A percentile compares a stretch with the other conserved stretches of the same genome.
phyloP scores from a whole-genome alignment of 2,329 filamentous ascomycete genomes.

The Echinosphaeria canescens region DNA sequence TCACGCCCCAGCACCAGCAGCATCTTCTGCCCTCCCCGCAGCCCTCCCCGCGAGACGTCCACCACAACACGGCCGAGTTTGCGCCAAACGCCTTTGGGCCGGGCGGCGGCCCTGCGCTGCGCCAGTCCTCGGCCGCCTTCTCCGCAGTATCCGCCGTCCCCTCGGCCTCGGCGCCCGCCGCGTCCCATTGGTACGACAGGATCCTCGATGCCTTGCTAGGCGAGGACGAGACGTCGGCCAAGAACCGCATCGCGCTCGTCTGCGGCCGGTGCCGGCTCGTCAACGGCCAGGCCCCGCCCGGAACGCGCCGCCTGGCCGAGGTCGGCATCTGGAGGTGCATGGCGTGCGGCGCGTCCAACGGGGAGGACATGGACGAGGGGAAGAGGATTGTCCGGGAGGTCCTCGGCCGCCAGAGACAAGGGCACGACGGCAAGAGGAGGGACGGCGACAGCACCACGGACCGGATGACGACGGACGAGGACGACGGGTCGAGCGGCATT shows the following conservation, averaged over 20 bases:
- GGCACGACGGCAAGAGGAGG: too few relatives aligned
- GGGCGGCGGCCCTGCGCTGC: slow-evolving; percentile 5
- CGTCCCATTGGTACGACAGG: slow-evolving; percentile 77
- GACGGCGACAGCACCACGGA: too few relatives aligned
- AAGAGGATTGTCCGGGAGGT: slow-evolving; percentile 52
- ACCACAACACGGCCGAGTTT: slow-evolving; percentile 24
- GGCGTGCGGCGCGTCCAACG: slow-evolving; percentile 65
- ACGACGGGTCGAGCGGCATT: slow-evolving; percentile 5
- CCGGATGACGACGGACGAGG: slow-evolving; percentile 2
- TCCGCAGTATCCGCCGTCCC: too few relatives aligned
- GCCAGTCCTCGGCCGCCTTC: slow-evolving; percentile 5
- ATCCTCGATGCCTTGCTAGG: slow-evolving; percentile 81
- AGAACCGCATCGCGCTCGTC: slow-evolving; percentile 77
- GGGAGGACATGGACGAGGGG: slow-evolving; percentile 56
- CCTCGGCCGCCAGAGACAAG: slow-evolving; percentile 12
- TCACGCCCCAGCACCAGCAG: slow-evolving; percentile 6
- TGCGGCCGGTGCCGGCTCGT: slow-evolving; percentile 68
- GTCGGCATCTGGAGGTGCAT: slow-evolving; percentile 78
- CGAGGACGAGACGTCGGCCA: slow-evolving; percentile 82
- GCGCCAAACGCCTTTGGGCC: slow-evolving; percentile 46
- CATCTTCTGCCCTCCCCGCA: slow-evolving; percentile 11
- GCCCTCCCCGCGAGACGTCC: slow-evolving; percentile 2
- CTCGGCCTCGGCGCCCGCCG: slow-evolving; percentile 7
- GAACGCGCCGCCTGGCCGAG: slow-evolving; percentile 54
- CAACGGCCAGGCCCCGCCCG: slow-evolving; percentile 88